phyloP scores from a whole-genome alignment of 1,284 basidiomycete genomes.

The Psilocybe mexicana region DNA sequence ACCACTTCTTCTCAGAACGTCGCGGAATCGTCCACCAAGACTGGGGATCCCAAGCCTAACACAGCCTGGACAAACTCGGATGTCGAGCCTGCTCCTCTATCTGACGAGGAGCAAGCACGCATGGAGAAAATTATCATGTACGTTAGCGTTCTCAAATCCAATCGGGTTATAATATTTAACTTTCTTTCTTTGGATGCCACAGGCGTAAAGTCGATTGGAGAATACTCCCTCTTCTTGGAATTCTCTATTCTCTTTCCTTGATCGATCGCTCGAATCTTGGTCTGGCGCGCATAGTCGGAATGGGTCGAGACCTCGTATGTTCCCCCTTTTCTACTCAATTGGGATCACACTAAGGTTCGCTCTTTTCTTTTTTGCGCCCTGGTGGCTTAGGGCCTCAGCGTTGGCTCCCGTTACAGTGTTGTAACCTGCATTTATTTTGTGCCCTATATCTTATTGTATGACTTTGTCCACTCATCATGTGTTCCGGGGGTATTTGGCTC shows the following conservation, averaged over 20 bases:
- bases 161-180: background rate
- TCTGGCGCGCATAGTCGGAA: conserved; percentile 43
- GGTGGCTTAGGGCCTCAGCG: conserved; percentile 30
- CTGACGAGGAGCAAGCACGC: conserved; percentile 8
- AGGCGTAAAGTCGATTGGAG: conserved; percentile 45
- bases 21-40: background rate
- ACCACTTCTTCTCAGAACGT: background rate
- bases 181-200: conserved; percentile 17
- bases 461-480: conserved; percentile 7
- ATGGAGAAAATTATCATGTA: conserved; percentile 8
- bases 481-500: background rate
- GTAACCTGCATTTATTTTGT: conserved; percentile 46
- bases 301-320: conserved; percentile 43
- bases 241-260: conserved; percentile 42
- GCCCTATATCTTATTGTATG: conserved; percentile 46
- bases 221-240: conserved; percentile 42
- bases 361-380: background rate
- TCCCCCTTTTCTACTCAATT: background rate
- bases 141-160: background rate
- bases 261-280: conserved; percentile 47
- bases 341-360: background rate
- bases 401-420: conserved; percentile 45
- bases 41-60: conserved; percentile 3
- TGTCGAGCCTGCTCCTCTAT: conserved; percentile 4
- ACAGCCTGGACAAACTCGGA: conserved; percentile 1